phyloP scores from a whole-genome alignment of 495 filamentous ascomycete species.

The Alectoria sarmentosa region DNA sequence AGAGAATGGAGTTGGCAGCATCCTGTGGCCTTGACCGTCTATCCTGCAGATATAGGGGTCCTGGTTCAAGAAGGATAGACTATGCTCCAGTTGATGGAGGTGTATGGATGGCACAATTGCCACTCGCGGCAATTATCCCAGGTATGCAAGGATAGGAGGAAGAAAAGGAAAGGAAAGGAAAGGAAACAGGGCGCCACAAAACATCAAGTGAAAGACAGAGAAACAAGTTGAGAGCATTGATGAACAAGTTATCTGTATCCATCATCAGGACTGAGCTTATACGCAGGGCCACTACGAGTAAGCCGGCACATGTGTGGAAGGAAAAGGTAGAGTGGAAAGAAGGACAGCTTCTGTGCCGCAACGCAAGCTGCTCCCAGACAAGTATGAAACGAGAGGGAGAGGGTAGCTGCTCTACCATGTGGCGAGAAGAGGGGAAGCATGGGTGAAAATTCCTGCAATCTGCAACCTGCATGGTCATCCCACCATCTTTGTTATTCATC shows the following conservation, averaged over 20 bases:
- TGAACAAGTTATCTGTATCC: too few species aligned
- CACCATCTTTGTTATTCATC: neutral
- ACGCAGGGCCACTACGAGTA: too few species aligned
- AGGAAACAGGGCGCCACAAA: neutral
- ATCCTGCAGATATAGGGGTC: neutral
- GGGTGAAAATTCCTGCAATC: too few species aligned
- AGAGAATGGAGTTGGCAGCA: constrained; percentile 3
- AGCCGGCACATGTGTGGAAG: neutral
- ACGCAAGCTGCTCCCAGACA: neutral
- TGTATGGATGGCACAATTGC: neutral
- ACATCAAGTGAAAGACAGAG: neutral
- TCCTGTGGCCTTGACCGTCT: neutral
- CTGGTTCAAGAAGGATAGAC: neutral
- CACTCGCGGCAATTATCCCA: neutral
- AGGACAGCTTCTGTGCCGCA: neutral
- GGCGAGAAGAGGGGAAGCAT: neutral
- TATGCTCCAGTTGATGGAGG: neutral
- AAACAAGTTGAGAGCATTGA: neutral
- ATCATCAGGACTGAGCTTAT: too few species aligned
- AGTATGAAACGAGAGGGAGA: constrained; percentile 1
- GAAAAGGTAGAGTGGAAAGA: neutral
- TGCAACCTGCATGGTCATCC: neutral
- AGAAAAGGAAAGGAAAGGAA: neutral
- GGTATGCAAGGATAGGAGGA: neutral
- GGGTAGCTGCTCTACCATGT: neutral